These are phyloP conservation scores for Dactylonectria estremocensis DNA, from an alignment of 2,329 filamentous ascomycete species.

Conservation along the genomic window DNA sequence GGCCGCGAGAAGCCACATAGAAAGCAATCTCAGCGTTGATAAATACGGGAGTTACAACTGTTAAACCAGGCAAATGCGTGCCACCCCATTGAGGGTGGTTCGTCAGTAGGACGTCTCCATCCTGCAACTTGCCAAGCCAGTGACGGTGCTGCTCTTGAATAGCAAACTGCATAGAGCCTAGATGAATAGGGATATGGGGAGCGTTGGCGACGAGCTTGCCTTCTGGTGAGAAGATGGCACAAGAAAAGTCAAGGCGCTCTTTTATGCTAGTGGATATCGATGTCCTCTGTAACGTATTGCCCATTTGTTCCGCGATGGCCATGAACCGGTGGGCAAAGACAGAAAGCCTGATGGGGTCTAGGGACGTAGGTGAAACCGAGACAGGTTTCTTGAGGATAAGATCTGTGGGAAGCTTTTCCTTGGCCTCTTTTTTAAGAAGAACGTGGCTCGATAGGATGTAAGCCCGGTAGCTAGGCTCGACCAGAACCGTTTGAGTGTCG, in stretches of 20 bases:
- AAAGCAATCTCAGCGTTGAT: conserved; percentile 52
- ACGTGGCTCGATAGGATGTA: conserved; percentile 51
- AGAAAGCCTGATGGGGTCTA: conserved; percentile 65
- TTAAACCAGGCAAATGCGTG: conserved; percentile 59
- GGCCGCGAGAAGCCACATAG: conserved; percentile 55
- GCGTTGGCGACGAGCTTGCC: conserved; percentile 57
- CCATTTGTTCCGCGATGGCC: conserved; percentile 73
- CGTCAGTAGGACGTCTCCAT: conserved; percentile 57
- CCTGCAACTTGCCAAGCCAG: conserved; percentile 52
- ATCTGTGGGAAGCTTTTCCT: not conserved
- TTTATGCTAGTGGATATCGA: conserved; percentile 66
- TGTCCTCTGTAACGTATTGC: conserved; percentile 69
- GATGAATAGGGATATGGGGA: conserved; percentile 56
- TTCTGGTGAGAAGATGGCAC: conserved; percentile 59
- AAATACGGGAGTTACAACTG: conserved; percentile 59
- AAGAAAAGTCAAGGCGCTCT: conserved; percentile 61
- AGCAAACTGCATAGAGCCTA: conserved; percentile 60
- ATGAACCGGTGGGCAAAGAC: conserved; percentile 72
- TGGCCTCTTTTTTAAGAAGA: conserved; percentile 46
- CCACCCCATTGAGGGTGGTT: conserved; percentile 59
- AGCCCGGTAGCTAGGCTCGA: conserved; percentile 47
- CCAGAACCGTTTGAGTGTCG: conserved; percentile 51
- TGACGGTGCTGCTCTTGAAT: conserved; percentile 56
- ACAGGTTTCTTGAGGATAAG: not conserved
- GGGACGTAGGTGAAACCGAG: not conserved